These are phyloP conservation scores for Kodamaea jinghongensis DNA, from an alignment of 805 yeast genomes.

Conservation along the genomic window DNA sequence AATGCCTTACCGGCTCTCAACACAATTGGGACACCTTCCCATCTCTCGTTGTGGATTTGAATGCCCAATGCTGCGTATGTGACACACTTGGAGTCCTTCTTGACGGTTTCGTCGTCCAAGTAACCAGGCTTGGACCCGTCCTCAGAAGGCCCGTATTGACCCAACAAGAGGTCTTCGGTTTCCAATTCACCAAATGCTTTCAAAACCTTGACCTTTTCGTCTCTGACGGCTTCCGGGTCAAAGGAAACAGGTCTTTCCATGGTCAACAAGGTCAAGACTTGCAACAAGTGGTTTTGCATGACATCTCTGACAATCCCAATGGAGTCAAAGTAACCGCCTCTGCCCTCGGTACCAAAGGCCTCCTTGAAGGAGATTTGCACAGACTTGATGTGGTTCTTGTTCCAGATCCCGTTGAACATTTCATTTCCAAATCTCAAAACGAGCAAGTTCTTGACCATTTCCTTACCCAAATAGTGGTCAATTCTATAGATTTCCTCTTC, in stretches of 20 bases:
- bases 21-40: constrained; percentile 97
- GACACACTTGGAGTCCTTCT: constrained; percentile 76
- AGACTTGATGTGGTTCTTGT: constrained; percentile 68
- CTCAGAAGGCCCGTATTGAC: constrained; percentile 81
- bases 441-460: constrained; percentile 91
- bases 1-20: constrained; percentile 98
- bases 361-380: constrained; percentile 94
- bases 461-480: constrained; percentile 97
- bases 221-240: constrained; percentile 90
- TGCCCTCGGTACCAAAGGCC: constrained; percentile 98
- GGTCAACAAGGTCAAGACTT: constrained; percentile 84
- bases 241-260: constrained; percentile 96
- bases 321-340: constrained; percentile 96
- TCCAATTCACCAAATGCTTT: constrained; percentile 75
- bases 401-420: constrained; percentile 87
- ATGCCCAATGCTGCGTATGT: constrained; percentile 87
- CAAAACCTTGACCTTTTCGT: constrained; percentile 91
- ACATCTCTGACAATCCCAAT: constrained; percentile 97
- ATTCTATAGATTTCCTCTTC: constrained; percentile 94
- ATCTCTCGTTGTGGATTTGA: constrained; percentile 84
- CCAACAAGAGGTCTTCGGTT: constrained; percentile 65
- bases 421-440: constrained; percentile 90
- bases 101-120: constrained; percentile 88
- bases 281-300: constrained; percentile 95
- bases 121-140: constrained; percentile 92